phyloP scores from a whole-genome alignment of 441 rosid species.

The Mallotus japonicus region DNA sequence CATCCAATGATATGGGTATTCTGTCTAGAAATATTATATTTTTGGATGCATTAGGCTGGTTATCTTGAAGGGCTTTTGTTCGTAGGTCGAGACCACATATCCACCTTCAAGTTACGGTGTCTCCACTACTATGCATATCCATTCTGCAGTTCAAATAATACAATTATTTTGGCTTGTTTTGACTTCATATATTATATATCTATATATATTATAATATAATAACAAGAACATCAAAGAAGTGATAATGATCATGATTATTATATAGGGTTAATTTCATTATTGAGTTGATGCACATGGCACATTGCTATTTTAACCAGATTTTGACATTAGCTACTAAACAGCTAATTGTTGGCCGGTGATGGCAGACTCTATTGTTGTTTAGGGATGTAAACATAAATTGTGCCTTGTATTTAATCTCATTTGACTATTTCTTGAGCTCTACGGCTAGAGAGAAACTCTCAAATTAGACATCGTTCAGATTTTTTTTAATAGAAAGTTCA shows the following conservation, averaged over 20 bases:
- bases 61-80: background rate
- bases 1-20: background rate
- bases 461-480: too few species aligned
- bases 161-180: background rate
- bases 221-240: background rate
- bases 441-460: background rate
- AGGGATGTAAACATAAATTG: background rate
- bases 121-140: background rate
- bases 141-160: background rate
- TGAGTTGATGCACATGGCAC: background rate
- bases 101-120: background rate
- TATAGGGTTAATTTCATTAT: background rate
- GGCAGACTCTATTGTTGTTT: background rate
- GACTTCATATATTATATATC: background rate
- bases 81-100: background rate
- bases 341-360: too few species aligned
- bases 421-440: background rate
- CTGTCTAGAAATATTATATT: background rate
- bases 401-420: background rate
- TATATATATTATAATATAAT: background rate
- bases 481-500: too few species aligned
- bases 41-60: conserved; percentile 1
- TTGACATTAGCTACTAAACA: too few species aligned
- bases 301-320: too few species aligned
- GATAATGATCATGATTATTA: background rate